Base-by-base conservation (phyloP, 805 yeast genomes). In the Candida verbasci region DNA sequence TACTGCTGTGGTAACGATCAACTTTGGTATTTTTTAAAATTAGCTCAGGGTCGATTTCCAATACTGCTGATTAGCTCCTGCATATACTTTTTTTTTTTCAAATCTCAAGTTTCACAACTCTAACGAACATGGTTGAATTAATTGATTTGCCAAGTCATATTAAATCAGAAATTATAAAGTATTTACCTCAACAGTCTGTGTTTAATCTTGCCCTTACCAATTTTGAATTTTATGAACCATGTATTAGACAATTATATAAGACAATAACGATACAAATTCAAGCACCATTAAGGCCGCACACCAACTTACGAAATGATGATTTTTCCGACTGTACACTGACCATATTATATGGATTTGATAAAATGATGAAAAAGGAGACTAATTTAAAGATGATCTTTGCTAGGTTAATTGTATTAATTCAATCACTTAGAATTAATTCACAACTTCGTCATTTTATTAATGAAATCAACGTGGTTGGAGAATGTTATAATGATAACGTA, bases 171-270 rank as follows among this genome's bases (percentile, higher is more conserved):
- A 38, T 50, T 12, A 27, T 55, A 6, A 40, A 27, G 23, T 55
- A 43, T 31, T 48, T 61, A 11, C 61, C 62, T 6, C 67, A 62
- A 39, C 56, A 57, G 33, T 52, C 50, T 31, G 49, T 62, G 12
- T 18, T 59, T 18, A 59, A 54, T 29, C 50, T 65, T 12, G 55
- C 68, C 1, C 47, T 46, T 17, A 61, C 70, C 18, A 64, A 62
- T 46, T 65, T 41, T 42, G 44, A 46, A 21, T 59, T 61, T 38
- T 65, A 65, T 42, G 45, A 52, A 33, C 66, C 66, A 10, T 59
- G 65, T 36, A 35, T 55, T 29, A 31, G 38, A 15, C 46, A 56
- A 31, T 45, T 65, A 24, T 65, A 65, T 46, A 39, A 43, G 8
- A 46, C 44, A 12, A 44, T 65, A 12, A 39, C 46, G 16, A 38